Evolutionary conservation across 805 yeast species (phyloP).

Genomic region (Candida chauliodis): DNA sequence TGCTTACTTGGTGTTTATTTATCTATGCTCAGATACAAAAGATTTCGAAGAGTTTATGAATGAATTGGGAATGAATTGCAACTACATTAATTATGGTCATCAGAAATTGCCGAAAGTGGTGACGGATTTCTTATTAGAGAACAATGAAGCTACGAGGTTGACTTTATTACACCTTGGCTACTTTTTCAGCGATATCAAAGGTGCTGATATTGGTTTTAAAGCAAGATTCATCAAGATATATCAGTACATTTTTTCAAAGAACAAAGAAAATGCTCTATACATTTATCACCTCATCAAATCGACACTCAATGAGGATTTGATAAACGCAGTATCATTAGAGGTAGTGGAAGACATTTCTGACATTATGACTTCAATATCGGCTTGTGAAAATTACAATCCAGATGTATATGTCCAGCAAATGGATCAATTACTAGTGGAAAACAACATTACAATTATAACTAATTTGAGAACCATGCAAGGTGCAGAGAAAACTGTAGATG

Average conservation of each 20-base stretch:
- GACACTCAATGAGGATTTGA: constrained; percentile 24
- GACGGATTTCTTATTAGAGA: constrained; percentile 21
- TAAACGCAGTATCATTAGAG: constrained; percentile 25
- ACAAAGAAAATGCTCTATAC: constrained; percentile 19
- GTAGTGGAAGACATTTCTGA: constrained; percentile 25
- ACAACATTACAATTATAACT: constrained; percentile 13
- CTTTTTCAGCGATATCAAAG: constrained; percentile 24
- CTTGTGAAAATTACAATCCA: constrained; percentile 15
- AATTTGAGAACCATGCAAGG: constrained; percentile 9
- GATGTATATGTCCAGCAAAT: constrained; percentile 13
- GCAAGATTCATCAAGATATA: constrained; percentile 27
- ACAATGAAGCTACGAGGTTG: constrained; percentile 17
- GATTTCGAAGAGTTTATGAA: constrained; percentile 21
- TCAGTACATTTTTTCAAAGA: constrained; percentile 20
- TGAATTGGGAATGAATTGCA: constrained; percentile 19
- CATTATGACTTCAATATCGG: constrained; percentile 20
- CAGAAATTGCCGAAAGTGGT: constrained; percentile 26
- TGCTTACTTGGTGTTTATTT: constrained; percentile 31
- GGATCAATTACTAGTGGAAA: constrained; percentile 15
- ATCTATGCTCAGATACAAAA: constrained; percentile 23
- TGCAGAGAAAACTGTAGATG: constrained; percentile 10
- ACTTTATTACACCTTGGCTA: constrained; percentile 28
- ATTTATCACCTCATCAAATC: constrained; percentile 30
- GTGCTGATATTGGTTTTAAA: constrained; percentile 27
- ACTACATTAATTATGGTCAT: constrained; percentile 11